Percentiles rank a stretch among this genome's conserved stretches.
phyloP scores from a whole-genome alignment of 768 basidiomycete genomes.

The Auricularia cornea region DNA sequence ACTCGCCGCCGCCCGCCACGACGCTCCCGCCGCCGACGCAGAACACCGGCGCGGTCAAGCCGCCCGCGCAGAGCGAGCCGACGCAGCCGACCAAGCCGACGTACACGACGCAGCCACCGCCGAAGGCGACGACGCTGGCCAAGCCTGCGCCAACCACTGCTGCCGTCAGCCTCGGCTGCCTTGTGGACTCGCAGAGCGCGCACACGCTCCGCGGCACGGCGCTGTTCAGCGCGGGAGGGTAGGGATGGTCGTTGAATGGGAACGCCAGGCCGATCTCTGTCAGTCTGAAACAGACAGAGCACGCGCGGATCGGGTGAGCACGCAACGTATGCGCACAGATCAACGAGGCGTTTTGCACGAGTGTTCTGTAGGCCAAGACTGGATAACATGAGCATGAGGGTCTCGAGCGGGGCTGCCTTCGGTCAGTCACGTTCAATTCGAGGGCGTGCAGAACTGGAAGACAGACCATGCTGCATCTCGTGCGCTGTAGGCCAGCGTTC shows the following conservation, averaged over 20 bases:
- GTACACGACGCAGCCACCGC: conserved; percentile 42
- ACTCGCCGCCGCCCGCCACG: conserved; percentile 38
- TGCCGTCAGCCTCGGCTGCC: conserved; percentile 36
- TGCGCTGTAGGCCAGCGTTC: conserved; percentile 49
- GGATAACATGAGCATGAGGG: conserved; percentile 38
- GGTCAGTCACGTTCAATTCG: neutral
- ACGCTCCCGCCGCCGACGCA: conserved; percentile 8
- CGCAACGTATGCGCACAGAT: conserved; percentile 42
- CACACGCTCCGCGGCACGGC: neutral
- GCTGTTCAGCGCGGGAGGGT: conserved; percentile 21
- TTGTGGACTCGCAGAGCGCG: conserved; percentile 12
- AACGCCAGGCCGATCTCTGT: conserved; percentile 13
- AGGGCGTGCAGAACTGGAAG: neutral
- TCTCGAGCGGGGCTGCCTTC: conserved; percentile 33
- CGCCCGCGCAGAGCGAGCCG: conserved; percentile 37
- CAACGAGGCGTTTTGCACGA: conserved; percentile 47
- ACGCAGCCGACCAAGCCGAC: conserved; percentile 39
- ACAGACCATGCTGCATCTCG: conserved; percentile 36
- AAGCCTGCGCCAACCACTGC: neutral
- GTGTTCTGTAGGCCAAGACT: conserved; percentile 53
- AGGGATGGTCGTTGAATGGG: conserved; percentile 13
- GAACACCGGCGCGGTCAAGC: conserved; percentile 1
- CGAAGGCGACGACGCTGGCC: neutral
- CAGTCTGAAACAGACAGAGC: conserved; percentile 23
- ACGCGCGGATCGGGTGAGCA: conserved; percentile 31